These are phyloP conservation scores for Coemansia sp. DNA, from an alignment of 192 early-diverging fungal genomes.

Conservation along the genomic window DNA sequence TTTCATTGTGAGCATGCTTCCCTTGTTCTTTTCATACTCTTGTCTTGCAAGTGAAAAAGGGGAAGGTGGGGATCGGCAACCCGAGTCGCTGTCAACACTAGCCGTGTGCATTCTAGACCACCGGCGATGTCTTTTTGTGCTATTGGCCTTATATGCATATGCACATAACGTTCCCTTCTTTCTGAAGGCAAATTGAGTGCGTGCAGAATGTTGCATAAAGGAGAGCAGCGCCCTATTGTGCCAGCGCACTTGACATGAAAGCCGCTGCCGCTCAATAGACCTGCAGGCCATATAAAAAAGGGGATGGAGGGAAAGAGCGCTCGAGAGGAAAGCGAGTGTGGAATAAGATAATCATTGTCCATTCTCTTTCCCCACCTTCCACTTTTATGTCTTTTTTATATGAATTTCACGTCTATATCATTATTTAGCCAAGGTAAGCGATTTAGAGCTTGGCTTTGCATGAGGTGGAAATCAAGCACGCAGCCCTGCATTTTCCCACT, in stretches of 20 bases:
- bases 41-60: background rate
- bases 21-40: background rate
- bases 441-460: background rate
- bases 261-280: background rate
- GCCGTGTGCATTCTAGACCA: too few species aligned
- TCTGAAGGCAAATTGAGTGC: background rate
- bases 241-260: background rate
- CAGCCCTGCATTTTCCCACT: background rate
- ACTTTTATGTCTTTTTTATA: slow-evolving; percentile 4
- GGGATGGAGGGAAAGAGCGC: background rate
- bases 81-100: background rate
- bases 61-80: background rate
- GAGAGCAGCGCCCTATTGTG: background rate
- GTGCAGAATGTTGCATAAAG: background rate
- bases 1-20: background rate
- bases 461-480: background rate
- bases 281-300: background rate
- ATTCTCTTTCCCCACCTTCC: background rate
- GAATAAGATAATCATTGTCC: too few species aligned
- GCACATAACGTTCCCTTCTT: too few species aligned
- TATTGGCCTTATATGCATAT: too few species aligned
- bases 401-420: background rate
- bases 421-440: background rate
- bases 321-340: background rate
- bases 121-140: too few species aligned